These are phyloP conservation scores for Gossypium ekmanianum DNA, from an alignment of 345 rosid species.

Conservation along the genomic window DNA sequence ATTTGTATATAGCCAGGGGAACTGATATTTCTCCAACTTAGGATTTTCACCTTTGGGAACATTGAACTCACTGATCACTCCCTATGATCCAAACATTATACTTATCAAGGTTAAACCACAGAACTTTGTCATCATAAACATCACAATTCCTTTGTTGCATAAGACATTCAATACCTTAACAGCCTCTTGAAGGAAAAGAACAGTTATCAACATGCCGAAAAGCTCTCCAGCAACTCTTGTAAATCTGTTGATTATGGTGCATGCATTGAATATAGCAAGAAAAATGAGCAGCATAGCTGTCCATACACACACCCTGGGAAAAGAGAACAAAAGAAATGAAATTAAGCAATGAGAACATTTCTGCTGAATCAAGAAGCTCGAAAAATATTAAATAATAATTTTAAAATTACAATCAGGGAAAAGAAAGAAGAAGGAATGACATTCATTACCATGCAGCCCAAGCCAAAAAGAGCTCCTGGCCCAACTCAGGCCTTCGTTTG, in stretches of 20 bases:
- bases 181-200: constrained; percentile 82
- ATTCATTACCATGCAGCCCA: constrained; percentile 74
- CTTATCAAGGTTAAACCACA: not conserved
- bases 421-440: not conserved
- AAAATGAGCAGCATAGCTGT: constrained; percentile 56
- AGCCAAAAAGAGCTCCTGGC: constrained; percentile 56
- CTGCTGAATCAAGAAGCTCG: not conserved
- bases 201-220: constrained; percentile 74
- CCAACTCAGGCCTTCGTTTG: constrained; percentile 49
- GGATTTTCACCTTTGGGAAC: constrained; percentile 40
- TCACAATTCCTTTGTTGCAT: not conserved
- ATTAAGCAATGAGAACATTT: not conserved
- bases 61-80: constrained; percentile 54
- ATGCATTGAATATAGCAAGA: constrained; percentile 46
- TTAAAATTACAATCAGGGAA: not conserved
- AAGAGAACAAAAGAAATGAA: not conserved
- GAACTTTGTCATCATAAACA: not conserved
- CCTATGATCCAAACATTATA: constrained; percentile 34
- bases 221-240: constrained; percentile 76
- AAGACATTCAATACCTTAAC: constrained; percentile 41
- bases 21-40: constrained; percentile 37
- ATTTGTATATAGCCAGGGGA: constrained; percentile 58
- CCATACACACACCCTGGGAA: constrained; percentile 73
- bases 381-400: not conserved
- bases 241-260: constrained; percentile 54